Conservation (phyloP, 2,329 filamentous ascomycete genomes). For the Pseudocercospora vitis region DNA sequence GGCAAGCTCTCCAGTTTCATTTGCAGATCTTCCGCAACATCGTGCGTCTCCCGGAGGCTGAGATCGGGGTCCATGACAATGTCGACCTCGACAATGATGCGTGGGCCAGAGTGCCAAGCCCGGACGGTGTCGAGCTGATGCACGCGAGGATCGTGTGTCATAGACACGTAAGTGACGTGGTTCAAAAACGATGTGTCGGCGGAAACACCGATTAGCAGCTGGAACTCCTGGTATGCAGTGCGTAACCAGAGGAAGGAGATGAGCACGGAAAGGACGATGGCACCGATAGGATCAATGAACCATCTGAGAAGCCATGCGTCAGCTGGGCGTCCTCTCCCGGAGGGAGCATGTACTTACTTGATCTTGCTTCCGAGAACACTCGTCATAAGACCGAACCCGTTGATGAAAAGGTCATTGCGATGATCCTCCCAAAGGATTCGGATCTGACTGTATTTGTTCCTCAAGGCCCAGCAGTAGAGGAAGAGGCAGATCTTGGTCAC, state of each 20-base stretch:
- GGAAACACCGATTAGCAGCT: constrained; percentile 84
- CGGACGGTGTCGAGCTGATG: constrained; percentile 90
- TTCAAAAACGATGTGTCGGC: constrained; percentile 84
- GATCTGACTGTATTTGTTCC: constrained; percentile 88
- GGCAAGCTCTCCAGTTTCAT: constrained; percentile 90
- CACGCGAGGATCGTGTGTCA: constrained; percentile 84
- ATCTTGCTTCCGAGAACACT: constrained; percentile 88
- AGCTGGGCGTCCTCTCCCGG: neutral
- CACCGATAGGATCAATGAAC: constrained; percentile 95
- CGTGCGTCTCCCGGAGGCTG: constrained; percentile 76
- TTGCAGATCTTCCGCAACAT: constrained; percentile 91
- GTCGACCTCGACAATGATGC: constrained; percentile 92
- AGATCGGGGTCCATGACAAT: constrained; percentile 83
- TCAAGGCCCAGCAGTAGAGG: constrained; percentile 86
- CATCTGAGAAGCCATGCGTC: constrained; percentile 54
- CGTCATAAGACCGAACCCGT: constrained; percentile 82
- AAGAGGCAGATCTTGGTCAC: constrained; percentile 80
- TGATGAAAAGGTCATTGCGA: constrained; percentile 95
- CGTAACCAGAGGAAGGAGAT: constrained; percentile 79
- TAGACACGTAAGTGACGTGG: constrained; percentile 89
- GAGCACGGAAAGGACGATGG: constrained; percentile 75
- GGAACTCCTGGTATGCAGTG: constrained; percentile 85
- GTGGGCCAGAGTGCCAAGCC: constrained; percentile 84
- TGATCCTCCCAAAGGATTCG: constrained; percentile 95
- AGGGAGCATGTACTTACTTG: constrained; percentile 33